phyloP scores from a whole-genome alignment of 306 rosid genomes.

The Clitoria ternatea region DNA sequence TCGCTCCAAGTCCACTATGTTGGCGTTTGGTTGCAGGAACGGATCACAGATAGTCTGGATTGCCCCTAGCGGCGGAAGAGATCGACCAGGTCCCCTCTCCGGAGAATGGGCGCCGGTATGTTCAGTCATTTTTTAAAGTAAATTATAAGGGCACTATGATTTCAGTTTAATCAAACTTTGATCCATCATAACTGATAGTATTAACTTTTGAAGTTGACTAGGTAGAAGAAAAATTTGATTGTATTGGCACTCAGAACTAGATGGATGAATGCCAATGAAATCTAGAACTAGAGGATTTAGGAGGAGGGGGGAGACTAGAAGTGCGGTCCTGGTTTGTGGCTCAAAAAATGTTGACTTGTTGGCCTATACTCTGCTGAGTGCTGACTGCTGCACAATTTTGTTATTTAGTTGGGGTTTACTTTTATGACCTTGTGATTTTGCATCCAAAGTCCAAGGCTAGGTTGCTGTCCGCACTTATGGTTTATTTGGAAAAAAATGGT shows the following conservation, averaged over 20 bases:
- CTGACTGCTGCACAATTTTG: constrained; percentile 7
- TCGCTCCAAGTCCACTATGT: constrained; percentile 5
- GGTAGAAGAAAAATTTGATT: neutral
- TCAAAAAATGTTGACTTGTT: constrained; percentile 12
- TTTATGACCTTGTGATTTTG: neutral
- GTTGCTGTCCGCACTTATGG: neutral
- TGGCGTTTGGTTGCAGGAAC: constrained; percentile 49
- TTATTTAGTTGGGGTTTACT: neutral
- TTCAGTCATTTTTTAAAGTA: constrained; percentile 24
- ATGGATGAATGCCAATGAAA: no score
- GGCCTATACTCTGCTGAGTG: neutral
- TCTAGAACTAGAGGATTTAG: no score
- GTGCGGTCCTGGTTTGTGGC: neutral
- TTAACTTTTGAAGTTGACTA: neutral
- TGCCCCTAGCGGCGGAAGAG: constrained; percentile 99
- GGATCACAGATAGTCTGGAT: constrained; percentile 95
- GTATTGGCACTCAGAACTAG: neutral
- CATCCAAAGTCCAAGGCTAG: neutral
- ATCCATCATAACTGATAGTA: neutral
- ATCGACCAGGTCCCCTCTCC: constrained; percentile 64
- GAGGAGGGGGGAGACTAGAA: neutral
- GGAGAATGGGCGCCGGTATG: constrained; percentile 87
- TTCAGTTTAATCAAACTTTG: constrained; percentile 10
- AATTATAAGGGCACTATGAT: neutral
- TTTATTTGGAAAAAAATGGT: neutral